Evolutionary conservation across 2,329 filamentous ascomycete genomes (phyloP), one percentile per base, ranked within the genome.

Genomic region (Fusarium luffae): DNA sequence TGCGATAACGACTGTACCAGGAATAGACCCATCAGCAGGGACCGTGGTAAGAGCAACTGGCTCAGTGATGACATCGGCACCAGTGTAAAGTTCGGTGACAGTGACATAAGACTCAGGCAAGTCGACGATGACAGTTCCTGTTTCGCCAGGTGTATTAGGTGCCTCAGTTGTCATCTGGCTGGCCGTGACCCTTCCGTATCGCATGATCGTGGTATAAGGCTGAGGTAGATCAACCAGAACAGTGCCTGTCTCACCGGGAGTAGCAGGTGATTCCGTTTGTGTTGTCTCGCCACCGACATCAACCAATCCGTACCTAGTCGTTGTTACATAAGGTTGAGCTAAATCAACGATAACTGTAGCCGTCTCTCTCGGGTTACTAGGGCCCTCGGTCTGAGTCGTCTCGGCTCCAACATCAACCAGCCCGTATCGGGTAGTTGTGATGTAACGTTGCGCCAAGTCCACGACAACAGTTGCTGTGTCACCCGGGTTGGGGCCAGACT

Each of bases 1-100:
- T 10, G 51, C 57, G 1, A 60, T n/a, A 7, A 60, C 7, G 14
- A 60, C 27, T 6, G 51, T 60, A 11, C 51, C 57, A 16, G 59
- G 25, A 7, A 32, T 4, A 9, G 59, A 40, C 5, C 37, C 59
- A 30, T 54, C 44, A 7, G 59, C 54, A 3, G 59, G 40, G 16
- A 62, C 44, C 2, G 54, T 62, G 2, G 19, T 19, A 4, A 62
- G 7, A 8, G 59, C 4, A 8, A 27, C 37, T 5, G 46, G 46
- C 4, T 18, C 59, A 16, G 40, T 51, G 2, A 62, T 44, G 7
- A 30, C 2, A 14, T 5, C 5, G 7, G 44, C 42, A 5, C 61
- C 61, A 5, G 59, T 57, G 10, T 63, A 64, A 7, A 55, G 43
- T 9, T 62, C 37, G 8, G 59, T 59, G 5, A 52, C 5, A 5